A percentile compares a stretch with the other conserved stretches of the same genome.
These are phyloP conservation scores for Colletotrichum phormii DNA, from an alignment of 2,329 filamentous ascomycete species.

Conservation along the genomic window DNA sequence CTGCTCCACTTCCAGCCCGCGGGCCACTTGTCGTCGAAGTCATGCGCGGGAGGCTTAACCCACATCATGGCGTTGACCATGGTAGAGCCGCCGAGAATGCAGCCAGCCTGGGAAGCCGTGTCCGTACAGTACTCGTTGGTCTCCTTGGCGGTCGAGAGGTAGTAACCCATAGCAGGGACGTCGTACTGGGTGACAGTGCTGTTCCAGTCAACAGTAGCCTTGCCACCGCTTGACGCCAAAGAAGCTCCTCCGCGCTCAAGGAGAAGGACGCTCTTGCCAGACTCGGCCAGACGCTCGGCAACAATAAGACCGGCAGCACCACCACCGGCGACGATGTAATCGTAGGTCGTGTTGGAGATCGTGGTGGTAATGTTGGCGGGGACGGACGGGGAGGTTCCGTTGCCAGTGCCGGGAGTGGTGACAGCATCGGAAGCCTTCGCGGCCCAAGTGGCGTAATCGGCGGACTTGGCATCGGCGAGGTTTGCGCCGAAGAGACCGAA, in stretches of 20 bases:
- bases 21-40: slow-evolving; percentile 38
- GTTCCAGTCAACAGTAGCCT: slow-evolving; percentile 43
- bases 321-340: slow-evolving; percentile 38
- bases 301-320: slow-evolving; percentile 37
- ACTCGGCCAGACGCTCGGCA: slow-evolving; percentile 36
- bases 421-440: slow-evolving; percentile 42
- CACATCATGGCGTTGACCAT: slow-evolving; percentile 44
- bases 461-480: slow-evolving; percentile 37
- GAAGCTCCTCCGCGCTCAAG: slow-evolving; percentile 34
- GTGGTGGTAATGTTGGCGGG: slow-evolving; percentile 34
- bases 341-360: slow-evolving; percentile 35
- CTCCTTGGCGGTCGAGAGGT: slow-evolving; percentile 27
- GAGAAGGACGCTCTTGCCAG: slow-evolving; percentile 37
- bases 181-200: slow-evolving; percentile 40
- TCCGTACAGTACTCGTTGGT: slow-evolving; percentile 43
- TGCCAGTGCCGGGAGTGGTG: slow-evolving; percentile 22
- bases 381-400: slow-evolving; percentile 19
- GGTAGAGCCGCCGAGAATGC: slow-evolving; percentile 47
- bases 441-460: slow-evolving; percentile 39
- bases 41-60: slow-evolving; percentile 38
- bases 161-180: slow-evolving; percentile 39
- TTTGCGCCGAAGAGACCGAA: slow-evolving; percentile 40
- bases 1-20: slow-evolving; percentile 38
- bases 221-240: slow-evolving; percentile 36
- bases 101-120: slow-evolving; percentile 43